phyloP scores from a whole-genome alignment of 805 yeast species.

The Spathaspora gorwiae region DNA sequence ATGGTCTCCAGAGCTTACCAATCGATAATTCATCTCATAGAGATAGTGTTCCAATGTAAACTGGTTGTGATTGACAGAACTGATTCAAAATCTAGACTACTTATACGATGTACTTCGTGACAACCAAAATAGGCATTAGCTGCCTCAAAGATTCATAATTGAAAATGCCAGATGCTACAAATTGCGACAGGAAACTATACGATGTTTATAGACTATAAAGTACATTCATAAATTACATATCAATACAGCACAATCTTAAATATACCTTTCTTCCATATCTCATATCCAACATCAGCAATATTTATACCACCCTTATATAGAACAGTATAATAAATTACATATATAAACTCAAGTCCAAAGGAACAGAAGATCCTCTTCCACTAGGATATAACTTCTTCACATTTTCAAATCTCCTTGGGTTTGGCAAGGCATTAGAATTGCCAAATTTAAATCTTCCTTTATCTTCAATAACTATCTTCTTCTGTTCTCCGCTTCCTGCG shows the following conservation, averaged over 20 bases:
- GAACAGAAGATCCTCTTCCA: conserved; percentile 92
- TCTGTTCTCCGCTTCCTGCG: conserved; percentile 12
- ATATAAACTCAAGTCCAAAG: conserved; percentile 53
- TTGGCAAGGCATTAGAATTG: conserved; percentile 69
- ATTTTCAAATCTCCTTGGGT: conserved; percentile 70
- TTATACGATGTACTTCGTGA: too few species aligned
- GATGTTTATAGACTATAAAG: not conserved
- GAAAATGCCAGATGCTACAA: too few species aligned
- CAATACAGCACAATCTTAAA: not conserved
- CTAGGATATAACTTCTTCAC: conserved; percentile 80
- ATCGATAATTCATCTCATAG: too few species aligned
- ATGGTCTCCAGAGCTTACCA: conserved; percentile 43
- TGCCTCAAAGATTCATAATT: too few species aligned
- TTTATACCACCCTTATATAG: not conserved
- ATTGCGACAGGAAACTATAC: too few species aligned
- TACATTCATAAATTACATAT: not conserved
- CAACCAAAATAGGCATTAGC: too few species aligned
- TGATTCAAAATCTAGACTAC: too few species aligned
- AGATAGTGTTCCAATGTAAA: too few species aligned
- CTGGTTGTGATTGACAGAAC: too few species aligned
- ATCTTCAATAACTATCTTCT: conserved; percentile 49
- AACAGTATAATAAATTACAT: conserved; percentile 2
- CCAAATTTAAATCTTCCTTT: conserved; percentile 67
- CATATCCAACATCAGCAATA: too few species aligned
- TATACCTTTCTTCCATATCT: not conserved